Base-by-base conservation (phyloP, 805 yeast genomes). In the Clavispora vitiphila region DNA sequence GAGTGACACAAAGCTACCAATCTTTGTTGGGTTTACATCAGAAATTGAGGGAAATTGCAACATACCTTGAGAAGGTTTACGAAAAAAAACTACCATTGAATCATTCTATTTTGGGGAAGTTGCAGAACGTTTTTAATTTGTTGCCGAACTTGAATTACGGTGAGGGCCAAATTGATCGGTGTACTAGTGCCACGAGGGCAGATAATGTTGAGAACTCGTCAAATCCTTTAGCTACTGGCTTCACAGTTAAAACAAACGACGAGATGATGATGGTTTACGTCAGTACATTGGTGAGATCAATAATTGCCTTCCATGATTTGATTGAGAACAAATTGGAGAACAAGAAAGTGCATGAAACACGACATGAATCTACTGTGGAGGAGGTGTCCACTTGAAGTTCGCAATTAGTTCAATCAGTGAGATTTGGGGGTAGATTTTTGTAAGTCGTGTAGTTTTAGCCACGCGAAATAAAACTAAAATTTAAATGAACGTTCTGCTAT, bases 301-400 rank as follows among this genome's bases (percentile, higher is more conserved):
- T 95, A 55, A 85, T 93, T 58, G 95, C 98, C 9, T 91, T 93
- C 76, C 96, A 93, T 65, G 95, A 93, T 62, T 76, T 93, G 63
- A 93, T 93, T 59, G 98, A 93, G 56, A 95, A 95, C 69, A 93
- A 93, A 67, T 81, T 93, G 51, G 87, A 86, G 53, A 89, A 89
- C 62, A 83, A 59, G 43, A 54, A 51, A 53, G 44, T 60, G 34
- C 61, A 60, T 44, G 74, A 67, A 42, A 56, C 50, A 29, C 55
- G 52, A 24, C 34, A 45, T 21, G 55, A 54, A 29, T 58, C 24
- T 15, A 22, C 21, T 15, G 25, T 8, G 15, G 40, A 37, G 26
- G 35, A 12, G 8, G 10, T n/a, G 10, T 15, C 35, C 22, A 29
- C 10, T 16, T 29, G 32, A 29, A 16, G 11, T 15, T n/a, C 21